These are phyloP conservation scores for Zoysia japonica DNA, from an alignment of 176 grass and related monocot species.

Conservation along the genomic window DNA sequence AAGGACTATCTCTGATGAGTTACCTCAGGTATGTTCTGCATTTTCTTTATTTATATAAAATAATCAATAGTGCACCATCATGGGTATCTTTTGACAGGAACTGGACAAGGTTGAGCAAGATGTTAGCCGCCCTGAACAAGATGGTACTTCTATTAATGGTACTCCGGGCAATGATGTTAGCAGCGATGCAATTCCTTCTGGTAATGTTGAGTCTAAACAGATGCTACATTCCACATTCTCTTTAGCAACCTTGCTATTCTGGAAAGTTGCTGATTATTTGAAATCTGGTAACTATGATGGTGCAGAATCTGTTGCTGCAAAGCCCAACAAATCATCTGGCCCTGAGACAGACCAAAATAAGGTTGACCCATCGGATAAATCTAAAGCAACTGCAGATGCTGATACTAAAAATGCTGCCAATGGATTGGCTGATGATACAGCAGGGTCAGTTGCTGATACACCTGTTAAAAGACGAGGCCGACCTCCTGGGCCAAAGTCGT, in stretches of 20 bases:
- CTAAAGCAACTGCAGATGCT: constrained; percentile 25
- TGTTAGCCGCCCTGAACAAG: constrained; percentile 58
- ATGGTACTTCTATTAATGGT: constrained; percentile 44
- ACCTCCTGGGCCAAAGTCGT: constrained; percentile 45
- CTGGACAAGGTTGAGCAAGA: constrained; percentile 55
- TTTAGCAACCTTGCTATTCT: constrained; percentile 31
- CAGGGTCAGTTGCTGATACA: constrained; percentile 26
- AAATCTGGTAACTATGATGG: constrained; percentile 46
- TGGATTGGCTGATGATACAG: constrained; percentile 47
- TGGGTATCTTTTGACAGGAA: constrained; percentile 50
- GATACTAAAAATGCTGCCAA: constrained; percentile 40
- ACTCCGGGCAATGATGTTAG: constrained; percentile 34
- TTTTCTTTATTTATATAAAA: constrained; percentile 25
- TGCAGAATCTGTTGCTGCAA: constrained; percentile 20
- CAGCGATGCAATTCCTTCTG: constrained; percentile 42
- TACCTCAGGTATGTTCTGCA: constrained; percentile 60
- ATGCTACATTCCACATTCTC: constrained; percentile 50
- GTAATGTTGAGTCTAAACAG: constrained; percentile 51
- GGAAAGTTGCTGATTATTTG: constrained; percentile 45
- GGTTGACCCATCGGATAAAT: constrained; percentile 3
- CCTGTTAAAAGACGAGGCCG: constrained; percentile 60
- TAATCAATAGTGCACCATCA: constrained; percentile 1
- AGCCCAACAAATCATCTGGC: constrained; percentile 28
- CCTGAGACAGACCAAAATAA: constrained; percentile 39
- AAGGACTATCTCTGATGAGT: constrained; percentile 82